These are phyloP conservation scores for Colletotrichum caudatum DNA, from an alignment of 2,329 filamentous ascomycete species.

Conservation along the genomic window DNA sequence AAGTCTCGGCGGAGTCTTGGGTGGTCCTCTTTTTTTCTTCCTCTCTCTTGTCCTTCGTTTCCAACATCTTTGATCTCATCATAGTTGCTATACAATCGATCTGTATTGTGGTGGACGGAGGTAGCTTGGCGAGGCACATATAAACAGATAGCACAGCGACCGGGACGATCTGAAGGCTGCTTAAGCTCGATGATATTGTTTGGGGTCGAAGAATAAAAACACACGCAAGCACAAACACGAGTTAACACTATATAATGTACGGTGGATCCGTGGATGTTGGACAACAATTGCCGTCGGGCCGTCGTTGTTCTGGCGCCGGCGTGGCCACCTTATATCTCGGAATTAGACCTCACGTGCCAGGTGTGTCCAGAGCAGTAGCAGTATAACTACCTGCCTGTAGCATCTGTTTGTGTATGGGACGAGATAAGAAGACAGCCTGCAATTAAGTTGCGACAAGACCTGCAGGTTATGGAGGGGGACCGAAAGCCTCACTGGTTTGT, in stretches of 20 bases:
- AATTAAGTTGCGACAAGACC: neutral
- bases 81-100: slow-evolving; percentile 17
- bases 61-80: slow-evolving; percentile 13
- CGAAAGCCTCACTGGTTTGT: neutral
- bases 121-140: slow-evolving; percentile 32
- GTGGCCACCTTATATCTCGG: slow-evolving; percentile 5
- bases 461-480: slow-evolving; percentile 6
- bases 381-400: neutral
- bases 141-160: slow-evolving; percentile 41
- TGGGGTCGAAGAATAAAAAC: slow-evolving; percentile 21
- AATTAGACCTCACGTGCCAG: slow-evolving; percentile 10
- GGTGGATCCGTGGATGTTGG: slow-evolving; percentile 17
- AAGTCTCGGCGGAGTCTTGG: slow-evolving; percentile 11
- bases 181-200: slow-evolving; percentile 26
- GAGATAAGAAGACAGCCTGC: neutral
- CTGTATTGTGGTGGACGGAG: slow-evolving; percentile 21
- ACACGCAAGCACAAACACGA: neutral
- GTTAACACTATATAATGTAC: slow-evolving; percentile 1
- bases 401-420: neutral
- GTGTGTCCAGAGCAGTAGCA: neutral
- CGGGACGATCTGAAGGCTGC: slow-evolving; percentile 32
- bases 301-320: slow-evolving; percentile 7
- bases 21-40: slow-evolving; percentile 5
- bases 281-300: slow-evolving; percentile 8
- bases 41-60: neutral